A percentile compares a stretch with the other conserved stretches of the same genome.
Conservation (phyloP, 2,329 filamentous ascomycete species). For the Aspergillus sp. region DNA sequence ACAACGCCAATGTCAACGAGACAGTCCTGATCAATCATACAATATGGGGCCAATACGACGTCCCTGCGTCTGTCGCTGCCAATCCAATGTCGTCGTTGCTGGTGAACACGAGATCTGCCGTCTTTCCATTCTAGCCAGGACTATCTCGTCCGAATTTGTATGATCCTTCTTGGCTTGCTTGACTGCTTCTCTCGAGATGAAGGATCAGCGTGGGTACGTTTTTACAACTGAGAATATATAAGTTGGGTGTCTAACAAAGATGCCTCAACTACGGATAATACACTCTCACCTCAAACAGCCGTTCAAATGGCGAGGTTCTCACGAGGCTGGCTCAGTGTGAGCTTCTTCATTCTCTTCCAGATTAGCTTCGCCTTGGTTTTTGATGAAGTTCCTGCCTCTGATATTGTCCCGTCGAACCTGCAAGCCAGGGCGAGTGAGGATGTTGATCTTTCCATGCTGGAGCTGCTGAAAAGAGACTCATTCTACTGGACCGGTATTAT, state of each 20-base stretch:
- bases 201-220: no score
- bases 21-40: neutral
- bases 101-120: neutral
- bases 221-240: neutral
- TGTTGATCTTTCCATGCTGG: conserved; percentile 7
- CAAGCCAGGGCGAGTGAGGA: neutral
- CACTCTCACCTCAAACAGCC: neutral
- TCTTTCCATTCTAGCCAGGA: neutral
- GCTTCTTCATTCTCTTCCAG: conserved; percentile 15
- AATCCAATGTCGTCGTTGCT: neutral
- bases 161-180: no score
- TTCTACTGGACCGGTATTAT: conserved; percentile 22
- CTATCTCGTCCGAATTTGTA: no score
- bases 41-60: neutral
- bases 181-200: no score
- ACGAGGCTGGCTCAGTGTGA: conserved; percentile 15
- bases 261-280: neutral
- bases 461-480: conserved; percentile 16
- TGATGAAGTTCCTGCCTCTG: conserved; percentile 12
- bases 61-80: no score
- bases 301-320: conserved; percentile 15
- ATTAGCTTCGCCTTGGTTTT: conserved; percentile 17
- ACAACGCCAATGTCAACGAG: neutral
- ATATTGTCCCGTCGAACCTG: neutral
- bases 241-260: neutral